Evolutionary conservation across 768 basidiomycete genomes (phyloP).

Genomic region (Mycena capillaripes): DNA sequence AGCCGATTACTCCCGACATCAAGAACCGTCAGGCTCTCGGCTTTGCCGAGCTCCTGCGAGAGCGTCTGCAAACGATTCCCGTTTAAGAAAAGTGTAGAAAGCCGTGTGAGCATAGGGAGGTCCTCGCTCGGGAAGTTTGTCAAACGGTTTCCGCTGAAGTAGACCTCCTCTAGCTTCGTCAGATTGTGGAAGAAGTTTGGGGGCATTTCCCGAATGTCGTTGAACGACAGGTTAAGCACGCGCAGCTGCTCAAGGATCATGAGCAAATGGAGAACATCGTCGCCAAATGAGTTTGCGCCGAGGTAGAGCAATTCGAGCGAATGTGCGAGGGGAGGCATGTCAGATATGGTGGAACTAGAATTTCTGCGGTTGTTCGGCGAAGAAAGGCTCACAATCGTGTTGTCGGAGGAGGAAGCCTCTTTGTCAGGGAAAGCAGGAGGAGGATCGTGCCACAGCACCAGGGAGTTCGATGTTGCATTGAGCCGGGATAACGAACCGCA

Average conservation of each 20-base stretch:
- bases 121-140: constrained; percentile 93
- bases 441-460: constrained; percentile 80
- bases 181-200: constrained; percentile 80
- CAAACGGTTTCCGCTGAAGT: constrained; percentile 94
- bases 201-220: constrained; percentile 93
- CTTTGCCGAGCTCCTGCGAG: constrained; percentile 90
- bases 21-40: constrained; percentile 81
- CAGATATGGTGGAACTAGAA: constrained; percentile 41
- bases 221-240: constrained; percentile 94
- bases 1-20: constrained; percentile 95
- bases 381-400: constrained; percentile 32
- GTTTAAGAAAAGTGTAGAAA: constrained; percentile 89
- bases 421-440: constrained; percentile 51
- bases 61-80: constrained; percentile 94
- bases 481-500: constrained; percentile 80
- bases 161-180: constrained; percentile 85
- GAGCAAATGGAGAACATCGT: constrained; percentile 82
- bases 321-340: constrained; percentile 70
- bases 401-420: constrained; percentile 31
- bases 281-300: constrained; percentile 89
- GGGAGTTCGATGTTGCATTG: constrained; percentile 91
- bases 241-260: constrained; percentile 82
- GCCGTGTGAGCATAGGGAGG: constrained; percentile 74
- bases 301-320: constrained; percentile 86
- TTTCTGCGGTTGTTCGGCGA: constrained; percentile 47